Conservation (phyloP, 192 early-diverging fungal genomes). For the Backusella morwellensis region DNA sequence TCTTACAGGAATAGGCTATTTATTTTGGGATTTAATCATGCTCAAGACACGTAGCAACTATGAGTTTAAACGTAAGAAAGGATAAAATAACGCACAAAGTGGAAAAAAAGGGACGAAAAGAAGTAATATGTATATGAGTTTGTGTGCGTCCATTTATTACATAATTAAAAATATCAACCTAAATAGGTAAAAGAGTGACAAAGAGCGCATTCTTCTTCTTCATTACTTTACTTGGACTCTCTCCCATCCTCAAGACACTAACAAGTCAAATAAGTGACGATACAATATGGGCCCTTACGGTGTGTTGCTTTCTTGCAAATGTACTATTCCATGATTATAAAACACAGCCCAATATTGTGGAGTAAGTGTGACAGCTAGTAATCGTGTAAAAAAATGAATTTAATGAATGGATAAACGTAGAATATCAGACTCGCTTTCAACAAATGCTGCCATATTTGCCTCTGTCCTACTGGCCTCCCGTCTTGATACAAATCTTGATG, state of each 20-base stretch:
- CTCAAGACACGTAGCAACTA: constrained; percentile 42
- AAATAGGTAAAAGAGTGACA: constrained; percentile 44
- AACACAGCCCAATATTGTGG: constrained; percentile 45
- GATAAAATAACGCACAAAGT: background rate
- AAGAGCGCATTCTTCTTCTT: constrained; percentile 75
- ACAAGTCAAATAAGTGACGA: constrained; percentile 88
- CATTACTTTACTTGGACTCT: constrained; percentile 74
- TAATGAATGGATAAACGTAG: constrained; percentile 32
- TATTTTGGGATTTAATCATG: constrained; percentile 67
- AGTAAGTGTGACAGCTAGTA: constrained; percentile 40
- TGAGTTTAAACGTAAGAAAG: constrained; percentile 38
- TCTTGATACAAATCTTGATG: constrained; percentile 77
- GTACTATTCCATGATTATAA: constrained; percentile 90
- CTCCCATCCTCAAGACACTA: constrained; percentile 88
- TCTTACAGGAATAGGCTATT: constrained; percentile 62
- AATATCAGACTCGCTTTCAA: constrained; percentile 93
- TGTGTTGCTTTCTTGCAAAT: constrained; percentile 80
- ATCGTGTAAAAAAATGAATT: constrained; percentile 39
- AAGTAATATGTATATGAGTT: background rate
- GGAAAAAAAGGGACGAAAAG: background rate
- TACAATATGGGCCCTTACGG: constrained; percentile 91
- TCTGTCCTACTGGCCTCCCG: constrained; percentile 89
- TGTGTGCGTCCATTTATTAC: background rate
- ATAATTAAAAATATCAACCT: constrained; percentile 3
- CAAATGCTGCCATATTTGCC: constrained; percentile 94